Base-by-base conservation (phyloP, 2,329 filamentous ascomycete genomes). In the Eutypa lata region DNA sequence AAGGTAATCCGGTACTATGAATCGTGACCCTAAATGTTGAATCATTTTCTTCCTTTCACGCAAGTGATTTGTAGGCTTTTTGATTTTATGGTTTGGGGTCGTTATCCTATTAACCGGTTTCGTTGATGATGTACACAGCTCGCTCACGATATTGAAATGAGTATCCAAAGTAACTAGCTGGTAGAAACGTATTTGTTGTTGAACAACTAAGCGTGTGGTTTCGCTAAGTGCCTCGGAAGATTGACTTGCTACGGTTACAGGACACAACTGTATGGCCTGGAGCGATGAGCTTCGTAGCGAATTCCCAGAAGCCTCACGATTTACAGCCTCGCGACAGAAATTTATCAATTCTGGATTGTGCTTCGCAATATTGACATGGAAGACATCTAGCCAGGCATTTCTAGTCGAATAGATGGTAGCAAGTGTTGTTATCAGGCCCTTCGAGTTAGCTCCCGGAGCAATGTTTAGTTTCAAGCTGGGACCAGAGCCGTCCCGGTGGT, bases 141-240 rank as follows among this genome's bases (percentile, higher is more conserved):
- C 73, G 48, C 74, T 76, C 35, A 66, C 65, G 16, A 83, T 55
- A 38, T 72, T 70, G 38, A 80, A 65, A 52, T 80, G 68, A 22
- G 68, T 65, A 5, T 65, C 70, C 2, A 83, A 57, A 11, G 71
- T 65, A 49, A 70, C 73, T 14, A 79, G 56, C 54, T 82, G 78
- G 50, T 75, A 80, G 57, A 81, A 79, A 19, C 68, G 67, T 2
- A 75, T 61, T 3, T 65, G 65, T 22, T 68, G 56, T 3, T 67
- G 57, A 10, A 63, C 53, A 48, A 76, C 73, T 13, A 59, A 50
- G 11, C 51, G 53, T 5, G 55, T 55, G 16, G 52, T 56, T 18
- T 56, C 53, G 1, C 52, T 52, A 7, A 53, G 38, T 2, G 24
- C 19, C 16, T 35, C 35, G 6, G 56, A 42, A 33, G 28, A 45